A percentile compares a stretch with the other conserved stretches of the same genome.
These are phyloP conservation scores for Deakozyma indianensis DNA, from an alignment of 805 yeast genomes.

Conservation along the genomic window DNA sequence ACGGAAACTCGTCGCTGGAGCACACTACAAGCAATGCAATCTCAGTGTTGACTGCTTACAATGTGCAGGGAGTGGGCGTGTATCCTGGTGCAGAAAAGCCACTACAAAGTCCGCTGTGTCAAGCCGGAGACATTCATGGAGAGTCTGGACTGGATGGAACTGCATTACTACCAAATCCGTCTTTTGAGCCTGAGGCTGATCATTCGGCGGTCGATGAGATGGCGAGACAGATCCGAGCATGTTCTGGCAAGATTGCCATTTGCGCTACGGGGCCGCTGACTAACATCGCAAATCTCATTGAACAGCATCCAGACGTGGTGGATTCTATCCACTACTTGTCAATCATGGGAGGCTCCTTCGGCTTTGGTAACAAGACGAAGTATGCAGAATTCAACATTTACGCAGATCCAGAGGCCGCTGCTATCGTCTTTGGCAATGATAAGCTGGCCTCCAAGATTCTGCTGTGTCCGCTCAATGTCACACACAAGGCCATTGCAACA, in stretches of 20 bases:
- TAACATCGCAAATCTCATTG: conserved; percentile 45
- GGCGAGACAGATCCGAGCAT: conserved; percentile 27
- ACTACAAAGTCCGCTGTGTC: conserved; percentile 31
- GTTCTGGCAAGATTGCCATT: conserved; percentile 38
- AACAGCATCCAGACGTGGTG: conserved; percentile 38
- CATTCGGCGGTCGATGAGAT: conserved; percentile 27
- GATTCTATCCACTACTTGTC: conserved; percentile 37
- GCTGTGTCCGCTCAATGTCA: conserved; percentile 53
- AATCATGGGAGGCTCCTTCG: conserved; percentile 64
- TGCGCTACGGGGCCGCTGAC: conserved; percentile 73
- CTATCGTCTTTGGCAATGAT: conserved; percentile 34
- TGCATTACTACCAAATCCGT: conserved; percentile 37
- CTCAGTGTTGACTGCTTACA: conserved; percentile 47
- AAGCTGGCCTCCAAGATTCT: conserved; percentile 34
- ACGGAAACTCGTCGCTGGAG: conserved; percentile 53
- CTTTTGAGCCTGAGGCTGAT: conserved; percentile 18
- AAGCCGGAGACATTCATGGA: conserved; percentile 61
- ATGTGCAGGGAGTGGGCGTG: conserved; percentile 38
- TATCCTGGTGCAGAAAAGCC: conserved; percentile 54
- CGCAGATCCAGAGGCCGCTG: conserved; percentile 67
- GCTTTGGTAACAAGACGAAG: conserved; percentile 32
- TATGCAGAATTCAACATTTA: conserved; percentile 64
- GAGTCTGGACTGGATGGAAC: conserved; percentile 68
- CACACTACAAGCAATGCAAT: conserved; percentile 59
- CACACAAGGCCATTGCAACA: conserved; percentile 50